Conservation (phyloP, 2,329 filamentous ascomycete species). For the Fusarium beomiforme region DNA sequence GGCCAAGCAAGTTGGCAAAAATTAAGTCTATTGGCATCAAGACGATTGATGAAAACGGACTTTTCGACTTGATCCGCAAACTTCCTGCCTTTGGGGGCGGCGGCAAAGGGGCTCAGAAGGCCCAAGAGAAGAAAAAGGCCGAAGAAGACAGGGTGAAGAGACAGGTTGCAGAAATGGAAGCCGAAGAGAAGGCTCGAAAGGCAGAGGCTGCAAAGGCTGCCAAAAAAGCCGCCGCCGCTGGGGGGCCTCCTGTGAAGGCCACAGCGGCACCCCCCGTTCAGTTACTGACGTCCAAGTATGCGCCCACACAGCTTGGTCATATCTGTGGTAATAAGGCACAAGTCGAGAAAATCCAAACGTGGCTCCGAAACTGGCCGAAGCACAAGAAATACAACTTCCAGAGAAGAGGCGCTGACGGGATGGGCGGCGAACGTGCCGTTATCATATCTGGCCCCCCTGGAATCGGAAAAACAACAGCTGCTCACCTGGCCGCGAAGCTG, state of each 20-base stretch:
- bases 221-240: slow-evolving; percentile 50
- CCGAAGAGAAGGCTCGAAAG: slow-evolving; percentile 73
- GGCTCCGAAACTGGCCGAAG: slow-evolving; percentile 85
- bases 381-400: slow-evolving; percentile 84
- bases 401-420: slow-evolving; percentile 83
- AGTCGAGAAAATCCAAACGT: slow-evolving; percentile 89
- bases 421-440: slow-evolving; percentile 84
- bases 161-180: slow-evolving; percentile 86
- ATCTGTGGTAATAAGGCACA: slow-evolving; percentile 94
- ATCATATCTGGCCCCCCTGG: slow-evolving; percentile 96
- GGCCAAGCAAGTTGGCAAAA: slow-evolving; percentile 90
- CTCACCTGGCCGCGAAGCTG: slow-evolving; percentile 90
- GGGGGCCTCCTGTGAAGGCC: slow-evolving; percentile 43
- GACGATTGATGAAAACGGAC: slow-evolving; percentile 91
- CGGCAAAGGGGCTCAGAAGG: slow-evolving; percentile 87
- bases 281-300: slow-evolving; percentile 96
- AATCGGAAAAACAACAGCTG: slow-evolving; percentile 97
- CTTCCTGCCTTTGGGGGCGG: slow-evolving; percentile 88
- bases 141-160: slow-evolving; percentile 85
- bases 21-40: slow-evolving; percentile 84
- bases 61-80: slow-evolving; percentile 84
- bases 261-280: slow-evolving; percentile 65
- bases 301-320: slow-evolving; percentile 82
- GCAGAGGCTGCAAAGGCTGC: slow-evolving; percentile 62
- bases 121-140: slow-evolving; percentile 83